Evolutionary conservation across 1,139 yeast genomes (phyloP), one percentile per base, ranked within the genome.

Genomic region (Nakaseomyces delphensis): DNA sequence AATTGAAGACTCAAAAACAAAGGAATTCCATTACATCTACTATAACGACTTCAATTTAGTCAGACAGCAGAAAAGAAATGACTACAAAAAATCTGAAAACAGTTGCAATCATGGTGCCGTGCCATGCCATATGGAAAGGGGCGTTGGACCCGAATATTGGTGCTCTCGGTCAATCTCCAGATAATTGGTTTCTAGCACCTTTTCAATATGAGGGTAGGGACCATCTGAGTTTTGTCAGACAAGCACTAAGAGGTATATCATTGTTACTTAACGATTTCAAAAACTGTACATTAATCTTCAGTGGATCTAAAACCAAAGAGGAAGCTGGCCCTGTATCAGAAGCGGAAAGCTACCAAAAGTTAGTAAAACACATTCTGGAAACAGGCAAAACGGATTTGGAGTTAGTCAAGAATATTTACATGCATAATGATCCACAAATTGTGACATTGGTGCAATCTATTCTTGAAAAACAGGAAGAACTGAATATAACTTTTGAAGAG

Each of bases 231-330:
- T 82, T 83, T 57, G 70, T 76, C n/a, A 71, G 77, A 32, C 95
- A 85, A 56, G 70, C 83, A 2, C 51, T 62, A 11, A 53, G 50
- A 9, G 71, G 69, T 0, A 44, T 63, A 6, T 51, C 60, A 1
- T 57, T 64, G 20, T 43, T 76, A n/a, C 41, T 59, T 15, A 38
- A 54, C 1, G 60, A 68, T 39, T 53, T 62, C 10, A 47, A 59
- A 0, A 51, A 70, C 21, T 47, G 53, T 5, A 19, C 50, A 4
- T 63, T 77, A 36, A 62, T 77, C 2, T 77, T 82, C 30, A 77
- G 87, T 11, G 95, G 95, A 0, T 91, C 93, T 0, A 82, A 73
- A 52, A 84, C 94, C 0, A 79, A 81, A 48, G 20, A 41, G 2
- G 66, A 60, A 2, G 67, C 71, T 2, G 79, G 80, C 0, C 72